Evolutionary conservation across 2,329 filamentous ascomycete genomes (phyloP).

Genomic region (Microdochium nivale): DNA sequence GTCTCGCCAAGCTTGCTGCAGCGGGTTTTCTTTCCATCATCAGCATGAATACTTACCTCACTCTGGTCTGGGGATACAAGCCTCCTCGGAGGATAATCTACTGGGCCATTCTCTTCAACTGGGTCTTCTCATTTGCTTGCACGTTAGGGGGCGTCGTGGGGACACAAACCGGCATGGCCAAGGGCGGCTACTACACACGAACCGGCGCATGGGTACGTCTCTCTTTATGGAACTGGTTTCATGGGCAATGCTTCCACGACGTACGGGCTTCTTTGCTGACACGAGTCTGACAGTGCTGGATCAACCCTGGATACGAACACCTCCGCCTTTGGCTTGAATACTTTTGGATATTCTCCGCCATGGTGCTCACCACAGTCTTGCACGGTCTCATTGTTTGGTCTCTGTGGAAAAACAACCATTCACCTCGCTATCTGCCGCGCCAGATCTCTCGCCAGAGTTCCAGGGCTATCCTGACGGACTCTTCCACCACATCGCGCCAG

Average conservation of each 20-base stretch:
- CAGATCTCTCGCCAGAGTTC: not conserved
- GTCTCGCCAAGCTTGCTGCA: not conserved
- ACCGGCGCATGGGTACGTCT: not conserved
- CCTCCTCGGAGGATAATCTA: not conserved
- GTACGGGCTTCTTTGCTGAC: not conserved
- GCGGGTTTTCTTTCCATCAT: not conserved
- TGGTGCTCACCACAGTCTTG: conserved; percentile 4
- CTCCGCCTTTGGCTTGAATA: conserved; percentile 3
- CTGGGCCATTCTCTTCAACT: not conserved
- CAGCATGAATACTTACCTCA: not conserved
- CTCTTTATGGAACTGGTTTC: not conserved
- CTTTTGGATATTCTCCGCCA: conserved; percentile 4
- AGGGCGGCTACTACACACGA: not conserved
- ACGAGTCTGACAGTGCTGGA: conserved; percentile 10
- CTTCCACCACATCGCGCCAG: not conserved
- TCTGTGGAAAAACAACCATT: conserved; percentile 7
- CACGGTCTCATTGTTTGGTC: conserved; percentile 6
- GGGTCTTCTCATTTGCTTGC: not conserved
- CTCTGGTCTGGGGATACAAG: not conserved
- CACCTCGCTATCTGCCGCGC: conserved; percentile 4
- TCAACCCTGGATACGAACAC: not conserved
- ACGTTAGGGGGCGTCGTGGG: not conserved
- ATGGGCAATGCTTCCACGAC: not conserved
- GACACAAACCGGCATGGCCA: not conserved
- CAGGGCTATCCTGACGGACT: not conserved